Base-by-base conservation (phyloP, 2,329 filamentous ascomycete genomes). In the Metarhizium anisopliae region DNA sequence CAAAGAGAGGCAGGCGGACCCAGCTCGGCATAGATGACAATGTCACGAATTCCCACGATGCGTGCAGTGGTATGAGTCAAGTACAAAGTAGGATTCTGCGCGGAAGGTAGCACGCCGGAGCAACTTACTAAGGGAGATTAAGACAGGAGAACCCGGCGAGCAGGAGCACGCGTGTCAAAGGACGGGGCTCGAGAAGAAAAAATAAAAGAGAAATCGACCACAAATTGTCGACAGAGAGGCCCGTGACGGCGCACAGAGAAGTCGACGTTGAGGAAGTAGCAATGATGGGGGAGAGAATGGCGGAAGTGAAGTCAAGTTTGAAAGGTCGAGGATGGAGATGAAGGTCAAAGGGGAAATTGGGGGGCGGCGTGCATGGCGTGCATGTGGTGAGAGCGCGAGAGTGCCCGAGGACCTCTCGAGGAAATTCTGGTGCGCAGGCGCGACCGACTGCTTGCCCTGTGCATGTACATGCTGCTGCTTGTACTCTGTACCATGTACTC, bases 111-210 rank as follows among this genome's bases (percentile, higher is more conserved):
- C 18, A 4, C 13, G 45, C 32, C 29, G 30, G 30, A 29, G 32
- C 32, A 54, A 51, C 56, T 42, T 53, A 60, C 56, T 56, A 58
- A 53, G 60, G 62, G 60, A 60, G 60, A 63, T 58, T 59, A 64
- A 57, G 56, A 57, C 36, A 58, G 53, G 51, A 56, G 54, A 50
- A 38, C 55, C 57, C 55, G 35, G 51, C 38, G 35, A 55, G 58
- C 61, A 60, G 52, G 61, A 59, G 58, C 62, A 69, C 68, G 68
- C 67, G 68, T 68, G 64, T 70, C 67, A 66, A 68, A 63, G 62
- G 53, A 42, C 16, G 51, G 63, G 60, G 45, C 30, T 49, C 45
- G 20, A 59, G 63, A 61, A 60, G 63, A 62, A 61, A 62, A 62
- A 64, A 61, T 60, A 58, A 60, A 62, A 54, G 53, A 61, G 56